phyloP scores from a whole-genome alignment of 768 basidiomycete genomes.

The Piloderma croceum region DNA sequence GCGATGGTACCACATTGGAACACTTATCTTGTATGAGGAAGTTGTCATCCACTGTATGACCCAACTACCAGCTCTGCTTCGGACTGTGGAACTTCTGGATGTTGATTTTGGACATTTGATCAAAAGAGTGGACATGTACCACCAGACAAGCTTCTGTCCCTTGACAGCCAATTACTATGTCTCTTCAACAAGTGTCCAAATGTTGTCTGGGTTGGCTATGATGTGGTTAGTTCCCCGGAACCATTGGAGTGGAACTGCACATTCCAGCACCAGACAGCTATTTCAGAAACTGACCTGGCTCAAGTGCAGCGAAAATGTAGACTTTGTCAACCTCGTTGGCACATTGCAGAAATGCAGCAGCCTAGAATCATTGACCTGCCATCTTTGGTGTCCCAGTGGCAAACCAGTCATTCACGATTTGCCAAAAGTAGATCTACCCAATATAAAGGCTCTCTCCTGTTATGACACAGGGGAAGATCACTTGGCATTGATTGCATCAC shows the following conservation, averaged over 20 bases:
- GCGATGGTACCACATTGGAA: conserved; percentile 19
- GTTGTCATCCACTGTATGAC: conserved; percentile 19
- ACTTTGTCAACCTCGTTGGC: background rate
- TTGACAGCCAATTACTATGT: background rate
- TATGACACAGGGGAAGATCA: background rate
- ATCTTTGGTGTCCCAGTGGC: background rate
- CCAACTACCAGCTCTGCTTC: conserved; percentile 17
- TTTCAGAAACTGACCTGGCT: background rate
- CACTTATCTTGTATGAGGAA: conserved; percentile 22
- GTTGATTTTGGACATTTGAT: background rate
- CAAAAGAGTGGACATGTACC: background rate
- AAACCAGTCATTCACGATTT: background rate
- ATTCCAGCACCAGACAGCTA: background rate
- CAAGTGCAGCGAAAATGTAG: background rate
- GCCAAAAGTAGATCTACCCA: background rate
- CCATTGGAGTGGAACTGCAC: background rate
- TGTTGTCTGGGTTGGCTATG: background rate
- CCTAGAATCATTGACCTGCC: background rate
- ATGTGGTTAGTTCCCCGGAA: background rate
- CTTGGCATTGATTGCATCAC: background rate
- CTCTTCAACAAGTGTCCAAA: background rate
- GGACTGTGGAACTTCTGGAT: conserved; percentile 10
- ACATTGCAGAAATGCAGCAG: background rate
- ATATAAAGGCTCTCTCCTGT: background rate
- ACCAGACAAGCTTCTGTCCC: background rate